Evolutionary conservation across 306 rosid species (phyloP).

Genomic region (Cucurbita maxima): DNA sequence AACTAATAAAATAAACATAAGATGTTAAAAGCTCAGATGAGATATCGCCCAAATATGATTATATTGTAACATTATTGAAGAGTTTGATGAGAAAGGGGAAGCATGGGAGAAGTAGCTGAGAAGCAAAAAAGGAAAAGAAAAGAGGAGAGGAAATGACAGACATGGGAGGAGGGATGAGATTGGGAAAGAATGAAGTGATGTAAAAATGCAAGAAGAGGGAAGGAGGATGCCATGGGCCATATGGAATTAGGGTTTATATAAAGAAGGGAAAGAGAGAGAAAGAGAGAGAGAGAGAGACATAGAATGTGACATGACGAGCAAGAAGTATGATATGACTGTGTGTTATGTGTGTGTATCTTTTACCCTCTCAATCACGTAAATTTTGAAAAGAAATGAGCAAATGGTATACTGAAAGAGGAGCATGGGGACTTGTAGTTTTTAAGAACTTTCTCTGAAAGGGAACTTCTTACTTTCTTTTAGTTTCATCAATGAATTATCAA

Average conservation of each 20-base stretch:
- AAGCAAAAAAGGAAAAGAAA: background rate
- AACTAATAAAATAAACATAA: background rate
- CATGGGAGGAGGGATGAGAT: background rate
- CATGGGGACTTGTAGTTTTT: background rate
- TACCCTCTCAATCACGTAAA: background rate
- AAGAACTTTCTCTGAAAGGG: background rate
- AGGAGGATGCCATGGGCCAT: background rate
- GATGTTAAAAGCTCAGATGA: background rate
- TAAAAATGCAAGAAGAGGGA: background rate
- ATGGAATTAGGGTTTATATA: background rate
- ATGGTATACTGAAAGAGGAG: background rate
- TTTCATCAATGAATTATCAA: background rate
- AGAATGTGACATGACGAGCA: background rate
- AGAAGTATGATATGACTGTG: background rate
- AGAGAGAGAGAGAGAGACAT: background rate
- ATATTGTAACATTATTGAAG: background rate
- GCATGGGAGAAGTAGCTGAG: background rate
- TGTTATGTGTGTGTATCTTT: background rate
- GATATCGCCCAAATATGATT: background rate
- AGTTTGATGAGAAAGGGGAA: background rate
- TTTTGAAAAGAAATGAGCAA: background rate
- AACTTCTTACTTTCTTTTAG: background rate
- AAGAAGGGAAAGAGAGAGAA: background rate
- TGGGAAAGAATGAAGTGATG: background rate
- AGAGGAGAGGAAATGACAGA: background rate